These are phyloP conservation scores for Phialophora tarda DNA, from an alignment of 2,329 filamentous ascomycete species.

Conservation along the genomic window DNA sequence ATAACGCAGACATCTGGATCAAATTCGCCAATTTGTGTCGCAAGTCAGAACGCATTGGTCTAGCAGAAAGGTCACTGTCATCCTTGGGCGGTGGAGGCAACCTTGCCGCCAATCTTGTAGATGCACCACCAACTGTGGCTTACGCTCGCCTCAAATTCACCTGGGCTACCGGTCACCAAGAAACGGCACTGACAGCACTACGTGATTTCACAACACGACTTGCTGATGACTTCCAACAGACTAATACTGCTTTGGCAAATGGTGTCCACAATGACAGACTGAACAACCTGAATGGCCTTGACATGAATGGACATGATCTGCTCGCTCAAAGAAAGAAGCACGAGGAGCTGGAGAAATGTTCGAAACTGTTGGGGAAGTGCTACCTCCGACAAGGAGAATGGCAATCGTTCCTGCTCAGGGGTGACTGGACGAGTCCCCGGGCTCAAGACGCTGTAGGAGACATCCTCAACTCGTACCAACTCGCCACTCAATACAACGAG, in stretches of 20 bases:
- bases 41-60: constrained; percentile 90
- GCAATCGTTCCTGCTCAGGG: constrained; percentile 83
- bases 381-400: constrained; percentile 97
- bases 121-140: constrained; percentile 73
- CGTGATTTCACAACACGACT: constrained; percentile 66
- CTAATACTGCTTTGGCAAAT: constrained; percentile 50
- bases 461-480: constrained; percentile 85
- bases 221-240: constrained; percentile 62
- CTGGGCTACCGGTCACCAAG: constrained; percentile 80
- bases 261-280: constrained; percentile 53
- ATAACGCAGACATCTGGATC: constrained; percentile 99
- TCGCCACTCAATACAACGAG: constrained; percentile 91
- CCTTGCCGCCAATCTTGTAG: constrained; percentile 43
- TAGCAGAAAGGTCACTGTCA: constrained; percentile 93
- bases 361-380: constrained; percentile 85
- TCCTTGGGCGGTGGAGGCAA: constrained; percentile 73
- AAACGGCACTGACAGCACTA: constrained; percentile 64
- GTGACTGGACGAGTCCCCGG: constrained; percentile 85
- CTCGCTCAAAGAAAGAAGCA: constrained; percentile 49
- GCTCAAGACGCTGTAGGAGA: constrained; percentile 87
- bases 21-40: constrained; percentile 98
- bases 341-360: constrained; percentile 61
- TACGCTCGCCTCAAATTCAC: constrained; percentile 98
- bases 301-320: constrained; percentile 49
- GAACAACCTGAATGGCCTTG: constrained; percentile 49